Conservation (phyloP, 352 stramenopile species). For the Phytopythium cucurbitacearum region DNA sequence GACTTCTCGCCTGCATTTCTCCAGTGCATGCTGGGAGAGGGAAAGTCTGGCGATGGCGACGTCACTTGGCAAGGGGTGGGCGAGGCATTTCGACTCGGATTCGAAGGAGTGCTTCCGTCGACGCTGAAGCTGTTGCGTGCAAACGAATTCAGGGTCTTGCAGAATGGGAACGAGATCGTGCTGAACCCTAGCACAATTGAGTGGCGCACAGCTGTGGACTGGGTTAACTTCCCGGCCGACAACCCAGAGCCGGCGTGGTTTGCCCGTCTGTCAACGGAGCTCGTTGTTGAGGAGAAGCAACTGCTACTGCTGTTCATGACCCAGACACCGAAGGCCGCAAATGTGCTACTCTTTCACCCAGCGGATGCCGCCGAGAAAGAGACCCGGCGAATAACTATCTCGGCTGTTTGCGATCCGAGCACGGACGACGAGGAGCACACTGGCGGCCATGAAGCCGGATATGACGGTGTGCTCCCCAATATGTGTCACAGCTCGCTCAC, state of each 20-base stretch:
- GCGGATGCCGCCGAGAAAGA: slow-evolving; percentile 3
- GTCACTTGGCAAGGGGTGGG: slow-evolving; percentile 15
- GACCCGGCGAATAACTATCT: too few species aligned
- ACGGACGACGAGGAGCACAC: slow-evolving; percentile 4
- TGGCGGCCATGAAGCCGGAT: slow-evolving; percentile 7
- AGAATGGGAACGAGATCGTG: slow-evolving; percentile 27
- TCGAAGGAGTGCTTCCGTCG: slow-evolving; percentile 46
- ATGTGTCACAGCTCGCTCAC: slow-evolving; percentile 31
- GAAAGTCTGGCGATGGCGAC: slow-evolving; percentile 6
- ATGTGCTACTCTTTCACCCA: slow-evolving; percentile 37
- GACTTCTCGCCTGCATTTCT: slow-evolving; percentile 58
- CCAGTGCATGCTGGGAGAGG: slow-evolving; percentile 24
- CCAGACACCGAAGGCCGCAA: slow-evolving; percentile 35
- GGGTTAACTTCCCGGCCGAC: slow-evolving; percentile 13
- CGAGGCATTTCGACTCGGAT: slow-evolving; percentile 43
- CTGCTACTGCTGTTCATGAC: slow-evolving; percentile 52
- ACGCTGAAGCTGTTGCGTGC: slow-evolving; percentile 43
- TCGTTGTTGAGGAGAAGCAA: slow-evolving; percentile 59
- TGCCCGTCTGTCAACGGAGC: slow-evolving; percentile 39
- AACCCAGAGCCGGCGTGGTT: slow-evolving; percentile 28
- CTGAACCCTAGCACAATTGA: slow-evolving; percentile 35
- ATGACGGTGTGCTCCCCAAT: slow-evolving; percentile 26
- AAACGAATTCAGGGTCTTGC: slow-evolving; percentile 50
- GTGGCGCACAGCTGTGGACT: slow-evolving; percentile 33
- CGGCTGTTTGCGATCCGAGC: too few species aligned